Percentiles rank a stretch among this genome's conserved stretches.
These are phyloP conservation scores for Sarcomyxa edulis DNA, from an alignment of 768 basidiomycete genomes.

Conservation along the genomic window DNA sequence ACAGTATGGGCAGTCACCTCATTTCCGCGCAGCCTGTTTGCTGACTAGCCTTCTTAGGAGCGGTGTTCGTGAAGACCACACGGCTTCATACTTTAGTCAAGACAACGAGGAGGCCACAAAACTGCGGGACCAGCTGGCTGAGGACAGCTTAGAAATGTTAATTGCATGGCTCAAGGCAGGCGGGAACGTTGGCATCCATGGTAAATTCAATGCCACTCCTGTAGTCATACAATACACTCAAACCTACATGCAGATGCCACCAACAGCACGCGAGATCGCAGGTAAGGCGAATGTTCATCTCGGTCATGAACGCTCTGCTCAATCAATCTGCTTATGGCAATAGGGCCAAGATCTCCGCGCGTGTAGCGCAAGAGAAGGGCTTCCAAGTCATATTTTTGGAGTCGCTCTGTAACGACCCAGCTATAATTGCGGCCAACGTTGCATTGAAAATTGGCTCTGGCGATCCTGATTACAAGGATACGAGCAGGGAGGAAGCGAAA, in stretches of 20 bases:
- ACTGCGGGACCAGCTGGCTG: constrained; percentile 77
- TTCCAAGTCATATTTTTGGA: constrained; percentile 91
- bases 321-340: constrained; percentile 3
- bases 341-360: constrained; percentile 79
- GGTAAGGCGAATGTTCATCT: constrained; percentile 45
- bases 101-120: constrained; percentile 73
- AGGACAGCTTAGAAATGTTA: constrained; percentile 90
- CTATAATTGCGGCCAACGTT: constrained; percentile 91
- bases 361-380: constrained; percentile 83
- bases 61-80: constrained; percentile 88
- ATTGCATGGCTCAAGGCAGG: constrained; percentile 94
- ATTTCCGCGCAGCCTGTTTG: too few species aligned
- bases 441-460: constrained; percentile 94
- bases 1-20: constrained; percentile 42
- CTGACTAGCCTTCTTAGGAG: constrained; percentile 50
- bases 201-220: constrained; percentile 31
- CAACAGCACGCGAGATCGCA: constrained; percentile 77
- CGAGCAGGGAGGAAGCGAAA: constrained; percentile 81
- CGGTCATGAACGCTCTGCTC: not conserved
- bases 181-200: constrained; percentile 97
- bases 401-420: constrained; percentile 91
- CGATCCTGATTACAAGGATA: constrained; percentile 96
- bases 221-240: too few species aligned
- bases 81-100: constrained; percentile 85
- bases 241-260: constrained; percentile 81